Evolutionary conservation across 345 rosid genomes (phyloP), one percentile per base, ranked within the genome.

Genomic region (Pistacia vera): DNA sequence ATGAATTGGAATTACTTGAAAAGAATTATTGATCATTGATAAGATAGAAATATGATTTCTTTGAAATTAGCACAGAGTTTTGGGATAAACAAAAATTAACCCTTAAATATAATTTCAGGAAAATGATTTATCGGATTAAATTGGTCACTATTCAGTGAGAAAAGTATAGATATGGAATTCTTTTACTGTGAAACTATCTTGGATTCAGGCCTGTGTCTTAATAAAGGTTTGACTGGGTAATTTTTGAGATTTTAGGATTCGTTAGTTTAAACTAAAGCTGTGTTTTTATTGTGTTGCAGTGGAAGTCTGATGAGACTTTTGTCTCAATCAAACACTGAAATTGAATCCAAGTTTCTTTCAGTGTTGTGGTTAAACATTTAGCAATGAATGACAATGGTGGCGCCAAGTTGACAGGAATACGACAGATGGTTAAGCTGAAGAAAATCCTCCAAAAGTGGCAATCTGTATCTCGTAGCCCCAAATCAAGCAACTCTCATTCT

Each of bases 391-490:
- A 83, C 33, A 81, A 81, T 66, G 87, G 91, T 73, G 82, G 81
- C 58, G 77, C 60, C 46, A 93, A 90, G 90, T 57, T 90, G 80
- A 88, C 84, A 0, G 97, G 99, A 71, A 93, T 93, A 79, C 68
- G 90, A 70, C 97, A 93, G 89, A 92, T 96, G 16, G 95, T 90
- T 59, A 82, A 88, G 85, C 88, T 93, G 4, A 96, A 92, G 83
- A 97, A 90, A 82, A 79, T 96, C 70, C 83, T 96, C 78, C 93
- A 92, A n/a, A 93, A 89, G 85, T 96, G 99, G 98, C 98, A 92
- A 79, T 81, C 90, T 58, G 92, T 92, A 33, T 81, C 98, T 1
- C 70, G 89, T 66, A 87, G 85, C 25, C 64, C 90, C 5, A 90
- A 77, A 66, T 12, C 85, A 17, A 79, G 75, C 44, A 70, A 25